These are phyloP conservation scores for Mallotus repandus DNA, from an alignment of 441 rosid genomes.

Conservation along the genomic window DNA sequence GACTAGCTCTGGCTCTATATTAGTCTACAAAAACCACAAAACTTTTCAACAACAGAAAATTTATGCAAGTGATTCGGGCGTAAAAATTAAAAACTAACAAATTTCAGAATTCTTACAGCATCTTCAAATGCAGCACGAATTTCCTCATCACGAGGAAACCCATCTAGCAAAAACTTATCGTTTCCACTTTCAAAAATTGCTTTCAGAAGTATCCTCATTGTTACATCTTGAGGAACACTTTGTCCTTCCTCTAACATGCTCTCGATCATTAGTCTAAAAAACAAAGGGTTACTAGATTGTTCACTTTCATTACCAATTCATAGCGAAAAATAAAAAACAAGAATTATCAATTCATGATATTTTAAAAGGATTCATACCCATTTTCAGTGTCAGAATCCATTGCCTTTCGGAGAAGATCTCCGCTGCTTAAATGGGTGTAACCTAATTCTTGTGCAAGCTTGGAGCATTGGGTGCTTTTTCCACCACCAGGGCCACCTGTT, in stretches of 20 bases:
- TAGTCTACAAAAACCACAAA: slow-evolving; percentile 38
- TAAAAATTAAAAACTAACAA: background rate
- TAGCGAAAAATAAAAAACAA: background rate
- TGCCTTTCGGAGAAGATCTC: slow-evolving; percentile 69
- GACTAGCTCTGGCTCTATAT: slow-evolving; percentile 59
- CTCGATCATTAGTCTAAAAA: background rate
- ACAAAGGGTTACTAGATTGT: background rate
- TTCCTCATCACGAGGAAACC: slow-evolving; percentile 79
- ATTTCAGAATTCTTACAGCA: slow-evolving; percentile 45
- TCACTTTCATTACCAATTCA: background rate
- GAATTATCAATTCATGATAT: background rate
- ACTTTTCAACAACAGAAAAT: too few relatives aligned
- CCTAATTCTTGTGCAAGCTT: slow-evolving; percentile 50
- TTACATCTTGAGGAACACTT: slow-evolving; percentile 10
- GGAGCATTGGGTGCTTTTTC: slow-evolving; percentile 73
- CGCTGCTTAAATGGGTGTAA: slow-evolving; percentile 70
- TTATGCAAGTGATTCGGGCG: too few relatives aligned
- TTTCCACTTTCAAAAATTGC: slow-evolving; percentile 53
- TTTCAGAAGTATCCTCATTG: slow-evolving; percentile 36
- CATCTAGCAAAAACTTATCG: slow-evolving; percentile 70
- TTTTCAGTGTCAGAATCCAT: slow-evolving; percentile 52
- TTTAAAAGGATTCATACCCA: slow-evolving; percentile 34
- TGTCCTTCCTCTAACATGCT: background rate
- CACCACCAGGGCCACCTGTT: slow-evolving; percentile 77
- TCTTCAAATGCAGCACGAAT: slow-evolving; percentile 61